Conservation (phyloP, 2,329 filamentous ascomycete species). For the Orbilia quercus region DNA sequence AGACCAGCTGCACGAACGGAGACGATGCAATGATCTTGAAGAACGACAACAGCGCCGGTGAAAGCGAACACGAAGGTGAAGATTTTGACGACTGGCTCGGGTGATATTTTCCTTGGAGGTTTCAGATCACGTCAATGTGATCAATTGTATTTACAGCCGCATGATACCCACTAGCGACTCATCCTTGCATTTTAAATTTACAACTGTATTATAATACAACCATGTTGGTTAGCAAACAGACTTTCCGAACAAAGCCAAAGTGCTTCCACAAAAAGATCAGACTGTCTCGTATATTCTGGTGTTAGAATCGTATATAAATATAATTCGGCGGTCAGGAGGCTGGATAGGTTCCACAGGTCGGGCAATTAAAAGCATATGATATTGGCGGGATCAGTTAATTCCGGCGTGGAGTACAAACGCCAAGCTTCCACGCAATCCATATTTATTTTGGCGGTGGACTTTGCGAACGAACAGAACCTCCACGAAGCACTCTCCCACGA, state of each 20-base stretch:
- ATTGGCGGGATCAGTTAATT: too few species aligned
- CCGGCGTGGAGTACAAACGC: too few species aligned
- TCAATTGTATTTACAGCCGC: slow-evolving; percentile 13
- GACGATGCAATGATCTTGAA: slow-evolving; percentile 42
- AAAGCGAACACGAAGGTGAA: slow-evolving; percentile 23
- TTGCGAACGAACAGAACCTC: too few species aligned
- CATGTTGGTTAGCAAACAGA: background rate
- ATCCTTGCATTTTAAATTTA: slow-evolving; percentile 37
- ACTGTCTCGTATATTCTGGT: too few species aligned
- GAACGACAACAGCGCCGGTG: slow-evolving; percentile 23
- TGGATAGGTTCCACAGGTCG: too few species aligned
- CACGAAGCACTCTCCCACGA: background rate
- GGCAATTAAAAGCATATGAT: too few species aligned
- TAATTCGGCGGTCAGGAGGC: too few species aligned
- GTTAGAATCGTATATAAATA: too few species aligned
- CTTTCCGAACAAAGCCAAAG: background rate
- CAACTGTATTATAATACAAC: slow-evolving; percentile 35
- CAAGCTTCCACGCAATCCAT: too few species aligned
- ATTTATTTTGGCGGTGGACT: too few species aligned
- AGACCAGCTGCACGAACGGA: slow-evolving; percentile 33
- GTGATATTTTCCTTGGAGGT: slow-evolving; percentile 4
- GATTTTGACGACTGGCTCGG: slow-evolving; percentile 53
- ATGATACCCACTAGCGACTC: slow-evolving; percentile 40
- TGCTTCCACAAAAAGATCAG: too few species aligned
- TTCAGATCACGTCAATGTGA: background rate